Evolutionary conservation across 228 moss, liverwort and hornwort genomes (phyloP), one percentile per base, ranked within the genome.

Genomic region (Sphagnum fallax): DNA sequence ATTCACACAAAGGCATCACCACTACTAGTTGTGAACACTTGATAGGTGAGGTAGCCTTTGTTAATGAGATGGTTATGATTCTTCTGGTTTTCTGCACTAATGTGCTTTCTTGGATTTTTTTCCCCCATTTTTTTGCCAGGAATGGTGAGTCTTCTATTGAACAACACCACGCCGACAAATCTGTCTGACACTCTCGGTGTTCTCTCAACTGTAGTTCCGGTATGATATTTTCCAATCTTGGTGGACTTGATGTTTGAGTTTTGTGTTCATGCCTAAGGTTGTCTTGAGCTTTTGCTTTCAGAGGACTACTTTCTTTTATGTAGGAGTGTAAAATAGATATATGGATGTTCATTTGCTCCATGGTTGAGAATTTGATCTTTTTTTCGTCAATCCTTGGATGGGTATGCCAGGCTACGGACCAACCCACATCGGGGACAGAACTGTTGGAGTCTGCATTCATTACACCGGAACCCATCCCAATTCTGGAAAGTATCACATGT

Each of bases 371-470:
- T n/a, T n/a, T n/a, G 32, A 32, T 32, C 32, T 32, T 32, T 32
- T 32, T 32, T 32, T 32, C 3, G 1, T 32, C 32, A 32, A 32
- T 32, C 32, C 32, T 32, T 32, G 32, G 32, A 32, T 32, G 32
- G 32, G 32, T 58, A 11, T 64, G 64, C n/a, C 68, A 85, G 85
- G 82, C 75, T n/a, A 69, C 82, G 48, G 75, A 71, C 61, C 10
- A 72, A 10, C 5, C n/a, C 52, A 16, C 77, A 11, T 51, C 32
- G 55, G 0, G 0, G 13, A 75, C 32, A 47, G 18, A 82, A 61
- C 18, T 79, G 75, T 15, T 82, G 16, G 85, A 85, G 71, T 14
- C 85, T 12, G 79, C 79, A 49, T 77, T 82, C 10, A 75, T 71
- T 50, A 70, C 78, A 10, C 5, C 52, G 4, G 4, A 10, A 58